phyloP scores from a whole-genome alignment of 331 rosid genomes.

The Arachis monticola region DNA sequence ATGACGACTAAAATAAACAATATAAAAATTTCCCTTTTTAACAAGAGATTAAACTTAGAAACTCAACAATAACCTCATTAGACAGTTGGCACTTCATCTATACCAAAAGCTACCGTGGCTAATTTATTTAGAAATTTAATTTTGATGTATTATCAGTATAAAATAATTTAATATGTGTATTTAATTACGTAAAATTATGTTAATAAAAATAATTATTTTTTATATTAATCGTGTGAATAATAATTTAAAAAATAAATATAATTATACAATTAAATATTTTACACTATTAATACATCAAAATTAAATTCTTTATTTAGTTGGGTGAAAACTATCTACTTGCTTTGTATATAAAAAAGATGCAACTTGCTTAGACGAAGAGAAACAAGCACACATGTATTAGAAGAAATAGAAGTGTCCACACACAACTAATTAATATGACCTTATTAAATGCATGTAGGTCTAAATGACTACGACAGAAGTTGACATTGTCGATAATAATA shows the following conservation, averaged over 20 bases:
- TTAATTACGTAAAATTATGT: too few relatives aligned
- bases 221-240: too few relatives aligned
- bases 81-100: background rate
- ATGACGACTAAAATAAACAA: too few relatives aligned
- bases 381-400: background rate
- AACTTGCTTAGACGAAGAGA: background rate
- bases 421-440: background rate
- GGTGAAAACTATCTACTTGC: background rate
- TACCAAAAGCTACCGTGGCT: background rate
- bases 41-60: background rate
- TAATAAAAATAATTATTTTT: too few relatives aligned
- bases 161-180: too few relatives aligned
- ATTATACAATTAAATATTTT: background rate
- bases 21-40: background rate
- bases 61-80: background rate
- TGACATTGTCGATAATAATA: background rate
- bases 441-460: background rate
- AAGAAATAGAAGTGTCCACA: background rate
- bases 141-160: too few relatives aligned
- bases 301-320: background rate
- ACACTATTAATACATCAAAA: too few relatives aligned
- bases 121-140: background rate
- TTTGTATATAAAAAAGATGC: background rate
- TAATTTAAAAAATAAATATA: too few relatives aligned
- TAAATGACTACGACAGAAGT: background rate